Evolutionary conservation across 148 eudicot genomes (phyloP), one percentile per base, ranked within the genome.

Genomic region (Camellia granthamiana): DNA sequence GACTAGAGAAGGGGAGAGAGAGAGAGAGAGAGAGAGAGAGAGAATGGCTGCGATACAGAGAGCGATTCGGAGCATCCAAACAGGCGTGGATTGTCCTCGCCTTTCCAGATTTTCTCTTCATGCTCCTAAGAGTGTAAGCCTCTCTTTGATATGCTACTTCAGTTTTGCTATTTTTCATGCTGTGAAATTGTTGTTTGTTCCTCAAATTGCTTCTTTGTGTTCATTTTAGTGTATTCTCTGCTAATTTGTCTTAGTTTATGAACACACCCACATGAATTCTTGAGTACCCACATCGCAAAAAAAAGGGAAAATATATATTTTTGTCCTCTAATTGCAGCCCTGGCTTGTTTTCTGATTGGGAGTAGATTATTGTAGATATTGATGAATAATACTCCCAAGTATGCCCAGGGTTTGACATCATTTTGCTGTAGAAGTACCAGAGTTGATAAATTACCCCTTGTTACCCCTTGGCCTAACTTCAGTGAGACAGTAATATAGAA

Each of bases 61-160:
- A 77, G 68, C 81, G 68, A 58, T 83, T 21, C 88, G 92, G 73
- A 84, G 79, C 77, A 65, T 92, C 51, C 87, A 90, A 30, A 75
- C 84, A 38, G 77, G 80, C 7, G 85, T 75, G 30, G 82, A 85
- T 44, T 76, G 76, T 71, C 93, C 94, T 64, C 92, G 89, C 49
- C 92, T 91, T 49, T 85, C 94, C 74, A 93, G 83, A 66, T 91
- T 91, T 80, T 82, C 83, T 82, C 94, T 92, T 19, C 92, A 73
- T 5, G 85, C 90, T 58, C 94, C 97, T n/a, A 86, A 89, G 51
- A 82, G 77, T 76, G 98, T 94, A 85, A 80, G 87, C 88, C 81
- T 58, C 14, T 74, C 51, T 58, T 14, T 55, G 44, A 62, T 73
- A 23, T 6, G 62, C 46, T 54, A 54, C 44, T 54, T 42, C 46